Evolutionary conservation across 2,329 filamentous ascomycete species (phyloP).

Genomic region (Diplodia intermedia): DNA sequence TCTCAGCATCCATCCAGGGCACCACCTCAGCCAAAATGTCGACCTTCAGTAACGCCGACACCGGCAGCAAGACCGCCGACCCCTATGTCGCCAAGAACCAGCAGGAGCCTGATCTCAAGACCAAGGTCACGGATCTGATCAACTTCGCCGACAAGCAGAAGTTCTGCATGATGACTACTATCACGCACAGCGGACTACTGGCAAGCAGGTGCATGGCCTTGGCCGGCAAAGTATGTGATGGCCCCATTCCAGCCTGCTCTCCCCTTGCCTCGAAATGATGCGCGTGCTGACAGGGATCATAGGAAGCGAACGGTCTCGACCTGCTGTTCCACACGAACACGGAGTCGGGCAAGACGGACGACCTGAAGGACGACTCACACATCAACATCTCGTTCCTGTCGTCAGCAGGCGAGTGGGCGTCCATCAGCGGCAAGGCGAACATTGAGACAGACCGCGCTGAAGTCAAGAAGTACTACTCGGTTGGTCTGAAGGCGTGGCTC

Average conservation of each 20-base stretch:
- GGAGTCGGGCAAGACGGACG: slow-evolving; percentile 85
- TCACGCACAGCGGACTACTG: slow-evolving; percentile 68
- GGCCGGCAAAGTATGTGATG: slow-evolving; percentile 70
- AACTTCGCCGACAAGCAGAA: slow-evolving; percentile 76
- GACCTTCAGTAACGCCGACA: slow-evolving; percentile 50
- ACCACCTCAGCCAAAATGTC: slow-evolving; percentile 32
- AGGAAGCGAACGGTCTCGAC: slow-evolving; percentile 81
- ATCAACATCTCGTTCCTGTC: slow-evolving; percentile 85
- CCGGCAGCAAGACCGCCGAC: slow-evolving; percentile 63
- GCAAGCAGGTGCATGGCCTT: slow-evolving; percentile 87
- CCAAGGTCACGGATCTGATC: slow-evolving; percentile 77
- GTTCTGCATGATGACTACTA: slow-evolving; percentile 90
- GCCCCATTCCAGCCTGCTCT: neutral
- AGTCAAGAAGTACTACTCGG: slow-evolving; percentile 74
- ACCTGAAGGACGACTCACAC: slow-evolving; percentile 73
- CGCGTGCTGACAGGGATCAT: slow-evolving; percentile 32
- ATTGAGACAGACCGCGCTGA: slow-evolving; percentile 72
- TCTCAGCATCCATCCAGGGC: neutral
- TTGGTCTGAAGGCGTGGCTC: slow-evolving; percentile 79
- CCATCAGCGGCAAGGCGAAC: slow-evolving; percentile 74
- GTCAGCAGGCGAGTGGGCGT: slow-evolving; percentile 81
- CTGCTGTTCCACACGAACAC: slow-evolving; percentile 92
- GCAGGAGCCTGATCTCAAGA: slow-evolving; percentile 71
- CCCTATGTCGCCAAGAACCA: slow-evolving; percentile 81
- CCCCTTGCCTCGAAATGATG: slow-evolving; percentile 8